These are phyloP conservation scores for Trametes elegans DNA, from an alignment of 768 basidiomycete species.

Conservation along the genomic window DNA sequence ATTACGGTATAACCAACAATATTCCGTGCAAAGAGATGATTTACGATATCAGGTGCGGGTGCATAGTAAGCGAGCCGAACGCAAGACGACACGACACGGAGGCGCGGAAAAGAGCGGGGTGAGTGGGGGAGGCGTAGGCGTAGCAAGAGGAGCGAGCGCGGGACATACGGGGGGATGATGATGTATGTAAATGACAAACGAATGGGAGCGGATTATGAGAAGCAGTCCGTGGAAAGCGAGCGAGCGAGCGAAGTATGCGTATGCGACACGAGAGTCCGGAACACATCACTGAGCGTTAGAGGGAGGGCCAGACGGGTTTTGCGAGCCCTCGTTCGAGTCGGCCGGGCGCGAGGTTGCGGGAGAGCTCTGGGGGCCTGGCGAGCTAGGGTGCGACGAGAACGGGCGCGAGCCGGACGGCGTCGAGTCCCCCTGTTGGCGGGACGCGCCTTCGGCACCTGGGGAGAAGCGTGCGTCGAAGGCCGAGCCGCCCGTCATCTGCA, in stretches of 20 bases:
- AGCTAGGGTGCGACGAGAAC: slow-evolving; percentile 22
- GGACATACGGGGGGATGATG: neutral
- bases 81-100: no score
- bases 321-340: slow-evolving; percentile 9
- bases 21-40: slow-evolving; percentile 7
- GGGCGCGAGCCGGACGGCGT: slow-evolving; percentile 7
- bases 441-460: slow-evolving; percentile 27
- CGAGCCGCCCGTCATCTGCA: slow-evolving; percentile 51
- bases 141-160: neutral
- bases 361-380: slow-evolving; percentile 21
- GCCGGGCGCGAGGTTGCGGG: slow-evolving; percentile 21
- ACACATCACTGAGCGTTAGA: slow-evolving; percentile 14
- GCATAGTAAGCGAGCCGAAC: neutral
- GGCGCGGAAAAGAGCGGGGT: neutral
- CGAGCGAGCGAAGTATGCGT: neutral
- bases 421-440: slow-evolving; percentile 8
- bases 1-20: slow-evolving; percentile 10
- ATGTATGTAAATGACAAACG: neutral
- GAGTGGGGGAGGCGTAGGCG: neutral
- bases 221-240: slow-evolving; percentile 11
- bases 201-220: neutral
- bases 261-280: neutral
- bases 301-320: slow-evolving; percentile 8
- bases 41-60: slow-evolving; percentile 1
- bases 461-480: slow-evolving; percentile 58